These are phyloP conservation scores for Phytophthora litchii DNA, from an alignment of 352 stramenopile species.

Conservation along the genomic window DNA sequence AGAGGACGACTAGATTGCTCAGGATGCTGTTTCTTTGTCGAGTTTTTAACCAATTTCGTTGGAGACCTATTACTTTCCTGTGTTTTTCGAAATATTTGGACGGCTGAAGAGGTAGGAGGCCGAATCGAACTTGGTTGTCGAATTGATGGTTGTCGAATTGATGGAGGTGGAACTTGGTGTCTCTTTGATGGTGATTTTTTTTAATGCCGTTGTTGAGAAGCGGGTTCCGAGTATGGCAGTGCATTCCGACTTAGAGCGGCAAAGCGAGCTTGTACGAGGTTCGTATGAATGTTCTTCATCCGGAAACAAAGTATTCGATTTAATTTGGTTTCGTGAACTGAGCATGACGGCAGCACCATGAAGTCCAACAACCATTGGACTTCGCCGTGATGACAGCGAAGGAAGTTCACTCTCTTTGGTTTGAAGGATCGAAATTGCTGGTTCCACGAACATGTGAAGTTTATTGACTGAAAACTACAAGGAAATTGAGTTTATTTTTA, in stretches of 20 bases:
- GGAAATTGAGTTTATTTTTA: no score
- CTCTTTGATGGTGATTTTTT: conserved; percentile 11
- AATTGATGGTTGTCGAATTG: neutral
- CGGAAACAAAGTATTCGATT: conserved; percentile 20
- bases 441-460: no score
- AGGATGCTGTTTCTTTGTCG: neutral
- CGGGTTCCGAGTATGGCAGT: conserved; percentile 3
- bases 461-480: no score
- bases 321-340: conserved; percentile 5
- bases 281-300: conserved; percentile 26
- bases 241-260: conserved; percentile 18
- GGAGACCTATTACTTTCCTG: neutral
- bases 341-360: conserved; percentile 15
- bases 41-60: neutral
- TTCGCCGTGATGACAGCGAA: no score
- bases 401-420: no score
- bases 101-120: conserved; percentile 8
- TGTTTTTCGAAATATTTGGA: conserved; percentile 19
- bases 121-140: no score
- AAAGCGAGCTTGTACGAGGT: conserved; percentile 21
- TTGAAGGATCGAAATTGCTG: no score
- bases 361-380: conserved; percentile 2
- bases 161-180: neutral
- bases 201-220: neutral
- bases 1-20: neutral